Base-by-base conservation (phyloP, 179 eudicot species). In the Silene vulgaris region DNA sequence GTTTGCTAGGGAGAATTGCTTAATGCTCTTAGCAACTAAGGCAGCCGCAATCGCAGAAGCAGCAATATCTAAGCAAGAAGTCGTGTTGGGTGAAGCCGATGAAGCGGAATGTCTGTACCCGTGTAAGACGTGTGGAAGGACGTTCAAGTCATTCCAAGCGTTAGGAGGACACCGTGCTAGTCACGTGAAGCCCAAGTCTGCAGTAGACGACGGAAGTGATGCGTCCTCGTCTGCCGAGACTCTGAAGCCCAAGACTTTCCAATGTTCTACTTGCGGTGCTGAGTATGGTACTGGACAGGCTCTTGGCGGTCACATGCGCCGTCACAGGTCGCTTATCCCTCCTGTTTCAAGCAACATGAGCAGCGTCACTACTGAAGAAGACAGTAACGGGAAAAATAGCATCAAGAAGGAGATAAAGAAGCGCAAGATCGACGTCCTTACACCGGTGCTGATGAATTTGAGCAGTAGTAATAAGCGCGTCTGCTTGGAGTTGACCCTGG, bases 81-180 rank as follows among this genome's bases (percentile, higher is more conserved):
- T 32, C 35, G 35, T 32, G 35, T 32, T 5, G 4, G 35, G 35
- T 32, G 35, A 32, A 4, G 35, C 3, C 35, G 35, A 32, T 32
- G 35, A 32, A 3, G 35, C 4, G 35, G 35, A 32, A 32, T 32
- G 75, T 21, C 65, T 57, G 28, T 80, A 80, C 76, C 12, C 74
- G 6, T 89, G 97, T 82, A 92, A 86, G 83, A 89, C 97, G 0
- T 92, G 97, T 45, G 80, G 75, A 17, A 77, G 89, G 8, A 76
- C 84, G 0, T 92, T 90, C 43, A 71, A 86, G 1, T 89, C 92
- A 0, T 92, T 92, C 72, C 97, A 92, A 40, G 97, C 97, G 0
- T 81, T 92, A 20, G 97, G 97, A 0, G 97, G 96, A 45, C 97
- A 92, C 84, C 80, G 96, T 56, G 93, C 97, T 6, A 92, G 97